Conservation (phyloP, 2,329 filamentous ascomycete genomes). For the Tolypocladium capitatum region DNA sequence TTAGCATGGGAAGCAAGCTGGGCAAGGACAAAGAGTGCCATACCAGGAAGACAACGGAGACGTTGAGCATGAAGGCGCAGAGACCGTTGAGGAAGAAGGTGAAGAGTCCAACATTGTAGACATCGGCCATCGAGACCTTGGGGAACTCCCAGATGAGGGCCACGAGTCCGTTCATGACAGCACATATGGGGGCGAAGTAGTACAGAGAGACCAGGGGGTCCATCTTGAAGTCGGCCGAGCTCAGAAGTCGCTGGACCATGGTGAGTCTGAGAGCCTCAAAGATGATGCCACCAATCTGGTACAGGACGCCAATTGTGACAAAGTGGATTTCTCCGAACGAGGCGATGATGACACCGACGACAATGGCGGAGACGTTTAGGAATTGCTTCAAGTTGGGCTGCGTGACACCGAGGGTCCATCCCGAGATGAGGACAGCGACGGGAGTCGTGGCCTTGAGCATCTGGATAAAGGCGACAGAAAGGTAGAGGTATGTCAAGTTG, state of each 20-base stretch:
- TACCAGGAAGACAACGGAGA: slow-evolving; percentile 78
- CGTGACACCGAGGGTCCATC: slow-evolving; percentile 76
- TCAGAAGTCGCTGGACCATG: slow-evolving; percentile 73
- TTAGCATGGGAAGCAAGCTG: slow-evolving; percentile 12
- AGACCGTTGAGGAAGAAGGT: slow-evolving; percentile 64
- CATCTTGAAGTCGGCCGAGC: slow-evolving; percentile 81
- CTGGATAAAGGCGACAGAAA: slow-evolving; percentile 94
- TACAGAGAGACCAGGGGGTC: slow-evolving; percentile 78
- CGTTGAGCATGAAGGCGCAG: slow-evolving; percentile 69
- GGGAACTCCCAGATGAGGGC: slow-evolving; percentile 65
- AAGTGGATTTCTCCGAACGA: slow-evolving; percentile 95
- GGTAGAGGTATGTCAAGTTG: slow-evolving; percentile 89
- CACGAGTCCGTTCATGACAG: slow-evolving; percentile 64
- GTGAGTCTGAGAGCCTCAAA: slow-evolving; percentile 75
- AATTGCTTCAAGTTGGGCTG: slow-evolving; percentile 77
- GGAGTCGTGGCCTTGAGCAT: slow-evolving; percentile 99
- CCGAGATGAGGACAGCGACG: slow-evolving; percentile 79
- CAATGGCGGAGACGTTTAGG: slow-evolving; percentile 87
- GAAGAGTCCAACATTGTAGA: slow-evolving; percentile 60
- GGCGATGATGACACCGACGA: slow-evolving; percentile 86
- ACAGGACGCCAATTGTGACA: slow-evolving; percentile 64
- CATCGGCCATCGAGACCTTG: slow-evolving; percentile 51
- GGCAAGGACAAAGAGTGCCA: slow-evolving; percentile 16
- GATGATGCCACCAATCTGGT: slow-evolving; percentile 63
- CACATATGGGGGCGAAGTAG: slow-evolving; percentile 80